Conservation (phyloP, 2,329 filamentous ascomycete species). For the Anisogramma anomala region DNA sequence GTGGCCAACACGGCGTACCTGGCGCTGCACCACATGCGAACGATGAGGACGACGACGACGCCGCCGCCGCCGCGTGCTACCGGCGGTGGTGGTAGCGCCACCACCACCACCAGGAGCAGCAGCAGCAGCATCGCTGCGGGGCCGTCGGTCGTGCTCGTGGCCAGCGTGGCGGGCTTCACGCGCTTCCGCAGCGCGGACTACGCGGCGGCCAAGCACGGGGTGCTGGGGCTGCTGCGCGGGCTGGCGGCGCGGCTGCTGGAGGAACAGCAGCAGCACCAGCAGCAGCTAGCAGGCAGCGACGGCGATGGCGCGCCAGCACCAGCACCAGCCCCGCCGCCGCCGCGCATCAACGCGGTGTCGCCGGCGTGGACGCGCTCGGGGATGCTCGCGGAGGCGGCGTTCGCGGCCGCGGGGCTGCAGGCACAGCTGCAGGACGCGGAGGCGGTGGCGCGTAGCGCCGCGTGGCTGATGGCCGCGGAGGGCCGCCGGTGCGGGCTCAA, state of each 20-base stretch:
- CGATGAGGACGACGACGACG: conserved; percentile 16
- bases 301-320: conserved; percentile 6
- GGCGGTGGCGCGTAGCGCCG: conserved; percentile 21
- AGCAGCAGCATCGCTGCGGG: conserved; percentile 22
- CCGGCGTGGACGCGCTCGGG: conserved; percentile 24
- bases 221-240: conserved; percentile 25
- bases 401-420: conserved; percentile 19
- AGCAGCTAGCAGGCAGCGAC: conserved; percentile 18
- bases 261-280: background rate
- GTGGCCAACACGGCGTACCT: conserved; percentile 28
- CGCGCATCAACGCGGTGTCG: conserved; percentile 23
- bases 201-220: conserved; percentile 23
- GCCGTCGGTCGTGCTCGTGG: conserved; percentile 14
- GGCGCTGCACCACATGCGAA: conserved; percentile 30
- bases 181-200: conserved; percentile 23
- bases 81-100: too few relatives aligned
- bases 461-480: conserved; percentile 16
- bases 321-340: conserved; percentile 11
- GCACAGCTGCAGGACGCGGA: conserved; percentile 21
- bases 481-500: background rate
- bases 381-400: conserved; percentile 19
- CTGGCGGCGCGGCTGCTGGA: conserved; percentile 18
- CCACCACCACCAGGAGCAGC: too few relatives aligned
- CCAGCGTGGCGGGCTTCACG: conserved; percentile 17
- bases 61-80: conserved; percentile 7